A percentile compares a stretch with the other conserved stretches of the same genome.
Conservation (phyloP, 1,284 basidiomycete species). For the Mrakiaceae sp. region DNA sequence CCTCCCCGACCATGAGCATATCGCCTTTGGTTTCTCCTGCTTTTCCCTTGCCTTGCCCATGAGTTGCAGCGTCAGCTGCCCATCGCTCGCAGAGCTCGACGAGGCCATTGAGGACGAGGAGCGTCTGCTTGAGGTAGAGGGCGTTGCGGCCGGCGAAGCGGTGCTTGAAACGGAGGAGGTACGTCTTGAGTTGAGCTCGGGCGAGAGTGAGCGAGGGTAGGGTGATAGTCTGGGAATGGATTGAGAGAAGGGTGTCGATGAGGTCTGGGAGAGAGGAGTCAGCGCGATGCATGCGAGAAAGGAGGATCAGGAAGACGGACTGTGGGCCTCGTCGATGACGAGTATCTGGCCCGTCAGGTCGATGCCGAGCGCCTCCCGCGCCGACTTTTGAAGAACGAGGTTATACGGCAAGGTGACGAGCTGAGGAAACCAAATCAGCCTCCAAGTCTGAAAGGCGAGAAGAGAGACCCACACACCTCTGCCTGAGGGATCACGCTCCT, state of each 20-base stretch:
- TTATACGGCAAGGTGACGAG: conserved; percentile 89
- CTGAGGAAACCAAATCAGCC: conserved; percentile 34
- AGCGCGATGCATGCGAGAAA: neutral
- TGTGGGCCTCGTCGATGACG: conserved; percentile 94
- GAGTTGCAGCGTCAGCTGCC: conserved; percentile 36
- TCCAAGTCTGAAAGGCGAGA: neutral
- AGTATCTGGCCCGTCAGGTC: conserved; percentile 72
- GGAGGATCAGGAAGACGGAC: conserved; percentile 40
- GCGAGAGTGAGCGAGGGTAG: conserved; percentile 51
- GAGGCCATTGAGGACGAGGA: conserved; percentile 58
- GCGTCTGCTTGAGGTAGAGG: conserved; percentile 66
- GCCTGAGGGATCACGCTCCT: conserved; percentile 77
- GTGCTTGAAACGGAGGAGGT: conserved; percentile 65
- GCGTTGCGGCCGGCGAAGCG: conserved; percentile 63
- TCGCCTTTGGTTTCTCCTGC: conserved; percentile 36
- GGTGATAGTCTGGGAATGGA: conserved; percentile 65
- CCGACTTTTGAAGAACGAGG: conserved; percentile 70
- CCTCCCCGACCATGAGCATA: conserved; percentile 48
- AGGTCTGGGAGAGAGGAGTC: conserved; percentile 45
- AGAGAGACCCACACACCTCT: conserved; percentile 46
- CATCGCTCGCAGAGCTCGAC: conserved; percentile 44
- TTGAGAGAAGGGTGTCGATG: conserved; percentile 73
- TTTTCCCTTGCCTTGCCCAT: conserved; percentile 21
- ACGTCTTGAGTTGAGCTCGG: conserved; percentile 63
- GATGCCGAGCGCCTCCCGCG: conserved; percentile 77